Evolutionary conservation across 2,329 filamentous ascomycete genomes (phyloP), one percentile per base, ranked within the genome.

Genomic region (Penicillium decumbens): DNA sequence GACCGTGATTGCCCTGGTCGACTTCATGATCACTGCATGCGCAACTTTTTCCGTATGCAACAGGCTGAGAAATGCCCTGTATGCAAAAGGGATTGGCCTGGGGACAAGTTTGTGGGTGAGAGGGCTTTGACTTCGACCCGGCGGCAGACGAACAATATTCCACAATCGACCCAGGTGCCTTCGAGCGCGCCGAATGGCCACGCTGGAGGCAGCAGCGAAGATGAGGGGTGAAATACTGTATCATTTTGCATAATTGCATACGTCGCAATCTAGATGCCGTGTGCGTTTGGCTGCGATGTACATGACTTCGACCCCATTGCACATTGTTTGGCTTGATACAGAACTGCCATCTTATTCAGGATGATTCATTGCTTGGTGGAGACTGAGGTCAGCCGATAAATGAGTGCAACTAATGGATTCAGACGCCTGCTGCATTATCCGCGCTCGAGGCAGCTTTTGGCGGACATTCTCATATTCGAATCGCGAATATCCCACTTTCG

Each of bases 21-120:
- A 9, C 69, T 95, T 13, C 91, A 96, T 67, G 81, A 90, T 55
- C 82, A 84, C 43, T 96, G 90, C 67, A 77, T 82, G 48, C 79
- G 82, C 10, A 83, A 81, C 25, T 89, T 86, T 67, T 95, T 89
- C 77, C 78, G 85, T 18, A 80, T 82, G 35, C 77, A 81, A 54
- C 72, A 79, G 47, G 77, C 77, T 1, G 79, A 79, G 53, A 78
- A 76, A 37, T 95, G 89, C 62, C 85, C 87, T 0, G 50, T 72
- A 3, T 82, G 80, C 64, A 75, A 76, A 56, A 70, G 66, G 18
- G 64, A 67, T 2, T 82, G 80, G 80, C 72, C 70, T 8, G 75
- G 76, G 13, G 66, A 79, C 45, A 66, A 70, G 49, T 77, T 72
- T 44, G 79, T 82, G 10, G 79, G 79, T 0, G 79, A 81, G 63